Base-by-base conservation (phyloP, 1,284 basidiomycete genomes). In the Macrocystidia cucumis region DNA sequence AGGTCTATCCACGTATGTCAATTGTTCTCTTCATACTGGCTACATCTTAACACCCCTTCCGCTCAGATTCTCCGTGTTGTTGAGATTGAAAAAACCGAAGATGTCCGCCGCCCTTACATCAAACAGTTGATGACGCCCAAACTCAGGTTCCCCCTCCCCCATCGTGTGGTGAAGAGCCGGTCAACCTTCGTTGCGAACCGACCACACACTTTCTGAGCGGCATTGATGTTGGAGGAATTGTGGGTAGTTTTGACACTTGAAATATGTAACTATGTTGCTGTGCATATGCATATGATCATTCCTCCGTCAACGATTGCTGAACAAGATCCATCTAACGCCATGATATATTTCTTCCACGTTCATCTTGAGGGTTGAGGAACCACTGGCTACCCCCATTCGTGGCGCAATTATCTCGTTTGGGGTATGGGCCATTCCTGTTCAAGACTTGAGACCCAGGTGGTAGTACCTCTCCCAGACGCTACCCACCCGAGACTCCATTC, bases 121-220 rank as follows among this genome's bases (percentile, higher is more conserved):
- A 96, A 89, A 73, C 96, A 98, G 67, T 80, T 98, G 56, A 69
- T 97, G 52, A 66, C 69, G 36, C 91, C 91, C 47, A 72, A 77
- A 50, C 86, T 98, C 74, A 92, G 85, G 67, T 98, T 98, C 92
- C 95, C 96, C 48, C 84, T 98, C 38, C 91, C 95, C 44, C 96
- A 98, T 74, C 88, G 95, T 38, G 73, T 89, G 44, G 44, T 62
- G 42, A 87, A 86, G 66, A 54, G 66, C 42, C 76, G 74, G 46
- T 78, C 80, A 46, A 84, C 74, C 35, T 89, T 89, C 55, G 74
- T 78, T 37, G 85, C 85, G 19, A 60, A 66, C 53, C 75, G 85
- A 47, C 85, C 85, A 13, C 52, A 60, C 41, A 89, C 85, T 31
- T 88, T 88, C 62, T 72, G 60, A 58, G 44, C 16, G 25, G n/a